Percentiles rank a stretch among this genome's conserved stretches.
phyloP scores from a whole-genome alignment of 2,329 filamentous ascomycete species.

The Neospermospora avenae region DNA sequence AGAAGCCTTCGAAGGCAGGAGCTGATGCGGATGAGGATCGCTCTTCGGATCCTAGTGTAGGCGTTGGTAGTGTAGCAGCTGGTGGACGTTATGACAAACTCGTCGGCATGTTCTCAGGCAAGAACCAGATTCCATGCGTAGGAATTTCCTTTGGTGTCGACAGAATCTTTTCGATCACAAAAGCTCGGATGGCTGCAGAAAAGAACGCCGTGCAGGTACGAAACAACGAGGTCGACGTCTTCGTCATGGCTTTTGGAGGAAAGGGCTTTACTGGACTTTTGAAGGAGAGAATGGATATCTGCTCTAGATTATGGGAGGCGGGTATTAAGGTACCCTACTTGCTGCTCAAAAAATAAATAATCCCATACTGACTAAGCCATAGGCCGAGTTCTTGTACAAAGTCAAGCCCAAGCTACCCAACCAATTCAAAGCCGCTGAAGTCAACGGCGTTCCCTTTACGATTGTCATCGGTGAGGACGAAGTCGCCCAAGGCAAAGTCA shows the following conservation, averaged over 20 bases:
- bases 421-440: slow-evolving; percentile 90
- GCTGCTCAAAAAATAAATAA: background rate
- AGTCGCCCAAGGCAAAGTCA: slow-evolving; percentile 75
- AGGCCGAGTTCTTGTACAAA: slow-evolving; percentile 86
- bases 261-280: slow-evolving; percentile 80
- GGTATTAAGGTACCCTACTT: slow-evolving; percentile 68
- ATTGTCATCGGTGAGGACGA: slow-evolving; percentile 92
- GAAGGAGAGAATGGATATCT: slow-evolving; percentile 79
- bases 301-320: slow-evolving; percentile 75
- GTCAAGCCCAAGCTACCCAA: slow-evolving; percentile 82
- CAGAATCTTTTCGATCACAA: slow-evolving; percentile 89
- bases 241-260: slow-evolving; percentile 90
- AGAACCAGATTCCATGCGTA: slow-evolving; percentile 82
- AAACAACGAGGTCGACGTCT: slow-evolving; percentile 80
- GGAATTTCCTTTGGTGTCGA: slow-evolving; percentile 94
- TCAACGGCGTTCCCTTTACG: slow-evolving; percentile 74
- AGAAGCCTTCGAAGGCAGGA: slow-evolving; percentile 47
- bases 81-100: slow-evolving; percentile 91
- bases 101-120: slow-evolving; percentile 89
- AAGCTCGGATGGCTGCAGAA: slow-evolving; percentile 67
- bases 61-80: slow-evolving; percentile 84
- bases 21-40: slow-evolving; percentile 57
- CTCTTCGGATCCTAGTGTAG: slow-evolving; percentile 74
- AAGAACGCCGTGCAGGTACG: slow-evolving; percentile 53
- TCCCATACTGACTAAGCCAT: slow-evolving; percentile 7